Conservation (phyloP, 345 rosid species). For the Eucalyptus sp. region DNA sequence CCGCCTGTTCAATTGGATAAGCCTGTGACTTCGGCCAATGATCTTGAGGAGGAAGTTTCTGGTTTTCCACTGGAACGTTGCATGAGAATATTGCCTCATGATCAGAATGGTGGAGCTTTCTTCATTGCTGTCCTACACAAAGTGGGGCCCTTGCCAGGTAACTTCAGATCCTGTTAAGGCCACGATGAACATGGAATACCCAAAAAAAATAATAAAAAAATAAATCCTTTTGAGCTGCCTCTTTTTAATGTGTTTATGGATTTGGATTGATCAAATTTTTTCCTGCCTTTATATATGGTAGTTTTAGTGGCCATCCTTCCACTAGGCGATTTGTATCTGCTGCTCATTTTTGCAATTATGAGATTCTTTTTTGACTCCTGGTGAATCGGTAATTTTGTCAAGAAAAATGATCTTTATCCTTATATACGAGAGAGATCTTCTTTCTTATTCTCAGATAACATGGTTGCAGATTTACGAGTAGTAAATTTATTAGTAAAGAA, state of each 20-base stretch:
- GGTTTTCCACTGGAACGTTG: constrained; percentile 75
- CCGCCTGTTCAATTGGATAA: constrained; percentile 1
- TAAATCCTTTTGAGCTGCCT: background rate
- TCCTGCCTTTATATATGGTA: background rate
- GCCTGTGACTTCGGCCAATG: constrained; percentile 9
- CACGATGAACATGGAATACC: background rate
- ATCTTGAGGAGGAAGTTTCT: constrained; percentile 44
- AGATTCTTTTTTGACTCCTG: background rate
- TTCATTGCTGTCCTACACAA: constrained; percentile 82
- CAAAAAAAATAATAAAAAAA: background rate
- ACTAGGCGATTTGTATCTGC: background rate
- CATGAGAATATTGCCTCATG: constrained; percentile 90
- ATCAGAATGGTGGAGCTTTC: constrained; percentile 94
- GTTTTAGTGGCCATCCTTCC: background rate
- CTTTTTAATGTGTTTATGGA: background rate
- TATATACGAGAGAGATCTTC: background rate
- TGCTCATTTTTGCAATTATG: background rate
- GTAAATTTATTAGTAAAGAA: background rate
- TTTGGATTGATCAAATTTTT: background rate
- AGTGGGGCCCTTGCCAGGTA: constrained; percentile 69
- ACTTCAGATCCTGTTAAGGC: background rate
- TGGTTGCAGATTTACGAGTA: background rate
- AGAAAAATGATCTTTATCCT: background rate
- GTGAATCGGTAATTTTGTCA: background rate
- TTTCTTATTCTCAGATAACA: background rate